Evolutionary conservation across 305 asterid species (phyloP).

Genomic region (Petunia hybrid): DNA sequence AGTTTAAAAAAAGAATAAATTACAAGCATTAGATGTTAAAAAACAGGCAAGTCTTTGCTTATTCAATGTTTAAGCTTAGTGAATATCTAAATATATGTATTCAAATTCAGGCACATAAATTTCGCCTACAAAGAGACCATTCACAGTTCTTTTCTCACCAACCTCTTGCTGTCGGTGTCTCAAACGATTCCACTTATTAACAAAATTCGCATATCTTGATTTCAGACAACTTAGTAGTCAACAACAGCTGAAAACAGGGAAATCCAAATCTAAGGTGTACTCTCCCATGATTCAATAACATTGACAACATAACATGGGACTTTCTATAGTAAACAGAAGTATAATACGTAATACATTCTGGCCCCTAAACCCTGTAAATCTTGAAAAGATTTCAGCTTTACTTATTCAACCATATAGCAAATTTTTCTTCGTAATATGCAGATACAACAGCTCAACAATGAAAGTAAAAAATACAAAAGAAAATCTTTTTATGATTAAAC

Average conservation of each 20-base stretch:
- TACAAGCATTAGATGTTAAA: no score
- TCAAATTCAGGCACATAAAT: no score
- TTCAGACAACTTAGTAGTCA: slow-evolving; percentile 20
- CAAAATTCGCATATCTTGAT: no score
- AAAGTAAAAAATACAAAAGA: neutral
- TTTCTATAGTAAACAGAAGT: neutral
- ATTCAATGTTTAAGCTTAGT: no score
- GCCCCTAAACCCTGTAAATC: neutral
- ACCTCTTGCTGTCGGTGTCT: no score
- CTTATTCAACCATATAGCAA: neutral
- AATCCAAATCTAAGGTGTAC: slow-evolving; percentile 2
- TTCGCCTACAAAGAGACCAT: no score
- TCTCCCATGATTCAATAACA: neutral
- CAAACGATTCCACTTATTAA: no score
- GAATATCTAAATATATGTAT: no score
- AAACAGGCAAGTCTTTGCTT: no score
- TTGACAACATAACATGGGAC: neutral
- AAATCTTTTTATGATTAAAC: neutral
- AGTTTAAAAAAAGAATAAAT: no score
- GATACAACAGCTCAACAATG: neutral
- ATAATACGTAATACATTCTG: neutral
- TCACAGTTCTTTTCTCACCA: no score
- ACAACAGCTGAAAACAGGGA: neutral
- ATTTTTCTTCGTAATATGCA: neutral
- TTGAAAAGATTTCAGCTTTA: neutral